A percentile compares a stretch with the other conserved stretches of the same genome.
Evolutionary conservation across 345 rosid species (phyloP).

Genomic region (Excoecaria cochinchinensis): DNA sequence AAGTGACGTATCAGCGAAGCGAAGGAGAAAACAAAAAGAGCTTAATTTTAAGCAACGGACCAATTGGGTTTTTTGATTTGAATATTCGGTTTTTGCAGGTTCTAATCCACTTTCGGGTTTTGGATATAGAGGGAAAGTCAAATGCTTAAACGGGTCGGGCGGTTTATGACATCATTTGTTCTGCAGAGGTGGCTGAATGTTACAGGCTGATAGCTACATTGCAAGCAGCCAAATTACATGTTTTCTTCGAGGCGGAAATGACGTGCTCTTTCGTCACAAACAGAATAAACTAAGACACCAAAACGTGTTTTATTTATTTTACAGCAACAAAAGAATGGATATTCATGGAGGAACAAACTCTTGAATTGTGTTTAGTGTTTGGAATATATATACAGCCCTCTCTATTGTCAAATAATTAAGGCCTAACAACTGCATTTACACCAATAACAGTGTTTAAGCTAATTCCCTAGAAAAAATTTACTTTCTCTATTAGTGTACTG

Average conservation of each 20-base stretch:
- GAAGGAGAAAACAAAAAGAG: not conserved
- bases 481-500: too few relatives aligned
- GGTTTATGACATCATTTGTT: not conserved
- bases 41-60: not conserved
- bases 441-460: too few relatives aligned
- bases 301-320: too few relatives aligned
- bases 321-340: too few relatives aligned
- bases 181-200: not conserved
- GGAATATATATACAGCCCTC: not conserved
- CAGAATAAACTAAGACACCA: too few relatives aligned
- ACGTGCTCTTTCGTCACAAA: too few relatives aligned
- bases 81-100: slow-evolving; percentile 11
- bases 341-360: not conserved
- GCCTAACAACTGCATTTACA: not conserved
- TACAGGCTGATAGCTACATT: not conserved
- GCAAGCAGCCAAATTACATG: too few relatives aligned
- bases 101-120: not conserved
- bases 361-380: not conserved
- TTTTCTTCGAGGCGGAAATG: too few relatives aligned
- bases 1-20: slow-evolving; percentile 10
- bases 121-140: not conserved
- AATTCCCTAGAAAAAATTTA: not conserved
- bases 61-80: slow-evolving; percentile 7
- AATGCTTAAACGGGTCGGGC: not conserved
- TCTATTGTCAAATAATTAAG: not conserved